Base-by-base conservation (phyloP, 2,329 filamentous ascomycete species). In the Huntiella moniliformis region DNA sequence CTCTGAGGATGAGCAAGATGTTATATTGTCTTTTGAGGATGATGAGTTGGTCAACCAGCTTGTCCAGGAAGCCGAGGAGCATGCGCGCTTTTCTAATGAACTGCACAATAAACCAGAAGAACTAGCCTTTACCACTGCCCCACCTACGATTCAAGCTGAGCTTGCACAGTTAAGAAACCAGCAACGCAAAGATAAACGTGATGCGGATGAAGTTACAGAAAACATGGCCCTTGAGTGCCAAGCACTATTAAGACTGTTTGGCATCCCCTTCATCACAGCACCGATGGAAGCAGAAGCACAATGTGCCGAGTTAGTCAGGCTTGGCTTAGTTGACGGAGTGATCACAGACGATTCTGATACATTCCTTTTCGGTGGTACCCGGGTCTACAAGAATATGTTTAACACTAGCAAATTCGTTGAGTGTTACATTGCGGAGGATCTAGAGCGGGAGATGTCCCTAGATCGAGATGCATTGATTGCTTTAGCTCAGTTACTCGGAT, bases 341-440 rank as follows among this genome's bases (percentile, higher is more conserved):
- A 87, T 98, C 28, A 98, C 92, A 0, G 91, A 98, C 56, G 91
- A 98, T 58, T 92, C 82, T 2, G 91, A 98, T 65, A 92, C 80
- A 1, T 98, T 98, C 56, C 72, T 98, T 1, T 98, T 98, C 60
- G 92, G 91, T 13, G 92, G 91, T 34, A 98, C 86, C 0, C 73
- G 88, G 13, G 82, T 98, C 16, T 98, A 98, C 69, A 98, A 98
- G 61, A 98, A 98, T 66, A 93, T 98, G 86, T 98, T 98, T 68
- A 98, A 95, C 61, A 80, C 85, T 55, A 91, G 91, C 60, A 98
- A 98, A 59, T 93, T 85, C 55, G 91, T 98, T 37, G 91, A 98
- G 63, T 96, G 91, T 62, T 98, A 96, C 58, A 71, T 98, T 7
- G 65, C 77, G 2, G 68, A 67, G 0, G 91, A 98, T 56, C 67